phyloP scores from a whole-genome alignment of 305 asterid species.

The Fraxinus ornus region DNA sequence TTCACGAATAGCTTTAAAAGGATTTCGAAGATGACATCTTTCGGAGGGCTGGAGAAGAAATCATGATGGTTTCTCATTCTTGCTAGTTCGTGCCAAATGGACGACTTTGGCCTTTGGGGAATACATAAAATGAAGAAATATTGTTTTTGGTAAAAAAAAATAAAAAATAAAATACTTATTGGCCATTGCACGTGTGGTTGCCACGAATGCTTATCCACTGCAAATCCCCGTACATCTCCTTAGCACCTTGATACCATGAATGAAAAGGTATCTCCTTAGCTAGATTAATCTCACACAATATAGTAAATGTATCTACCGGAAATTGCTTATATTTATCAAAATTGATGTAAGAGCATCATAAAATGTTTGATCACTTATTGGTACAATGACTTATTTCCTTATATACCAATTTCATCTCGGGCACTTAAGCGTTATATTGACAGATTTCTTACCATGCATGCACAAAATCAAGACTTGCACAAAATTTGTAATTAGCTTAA shows the following conservation, averaged over 20 bases:
- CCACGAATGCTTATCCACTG: too few relatives aligned
- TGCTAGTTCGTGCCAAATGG: too few relatives aligned
- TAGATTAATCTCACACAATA: background rate
- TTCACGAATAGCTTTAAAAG: conserved; percentile 26
- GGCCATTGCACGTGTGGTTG: too few relatives aligned
- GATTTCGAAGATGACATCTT: conserved; percentile 37
- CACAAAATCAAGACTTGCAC: too few relatives aligned
- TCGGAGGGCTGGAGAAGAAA: background rate
- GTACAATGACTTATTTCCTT: background rate
- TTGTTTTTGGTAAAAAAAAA: too few relatives aligned
- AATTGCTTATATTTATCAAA: background rate
- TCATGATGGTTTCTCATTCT: conserved; percentile 1
- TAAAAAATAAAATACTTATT: too few relatives aligned
- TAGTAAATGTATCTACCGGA: background rate
- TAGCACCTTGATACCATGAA: background rate
- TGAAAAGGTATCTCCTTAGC: background rate
- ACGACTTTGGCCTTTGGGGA: too few relatives aligned
- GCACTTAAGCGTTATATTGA: background rate
- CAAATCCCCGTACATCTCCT: background rate
- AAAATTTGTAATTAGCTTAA: too few relatives aligned
- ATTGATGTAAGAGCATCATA: background rate
- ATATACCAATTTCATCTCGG: background rate
- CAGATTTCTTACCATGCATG: too few relatives aligned
- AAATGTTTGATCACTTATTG: background rate
- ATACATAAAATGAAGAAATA: too few relatives aligned